These are phyloP conservation scores for Neurospora tetrasperma DNA, from an alignment of 495 filamentous ascomycete species.

Conservation along the genomic window DNA sequence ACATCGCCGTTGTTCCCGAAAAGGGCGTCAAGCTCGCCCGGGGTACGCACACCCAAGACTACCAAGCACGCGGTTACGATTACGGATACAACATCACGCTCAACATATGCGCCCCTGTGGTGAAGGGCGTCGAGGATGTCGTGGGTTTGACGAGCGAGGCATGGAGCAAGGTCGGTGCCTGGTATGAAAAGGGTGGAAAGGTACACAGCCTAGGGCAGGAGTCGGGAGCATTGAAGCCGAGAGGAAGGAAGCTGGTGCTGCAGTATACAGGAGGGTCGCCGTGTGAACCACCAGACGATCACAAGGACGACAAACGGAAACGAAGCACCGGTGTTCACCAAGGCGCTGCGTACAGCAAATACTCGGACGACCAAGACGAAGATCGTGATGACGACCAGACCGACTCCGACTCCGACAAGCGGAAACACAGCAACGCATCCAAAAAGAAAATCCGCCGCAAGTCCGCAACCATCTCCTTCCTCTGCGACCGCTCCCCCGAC, in stretches of 20 bases:
- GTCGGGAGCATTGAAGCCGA: constrained; percentile 59
- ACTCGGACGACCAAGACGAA: constrained; percentile 31
- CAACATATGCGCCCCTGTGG: constrained; percentile 83
- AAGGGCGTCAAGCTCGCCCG: constrained; percentile 26
- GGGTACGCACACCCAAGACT: constrained; percentile 47
- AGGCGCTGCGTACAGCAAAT: constrained; percentile 24
- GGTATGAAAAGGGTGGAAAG: constrained; percentile 62
- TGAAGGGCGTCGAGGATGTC: constrained; percentile 64
- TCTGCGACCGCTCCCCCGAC: constrained; percentile 72
- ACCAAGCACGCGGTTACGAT: constrained; percentile 74
- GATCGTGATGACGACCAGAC: constrained; percentile 2
- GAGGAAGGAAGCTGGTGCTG: constrained; percentile 82
- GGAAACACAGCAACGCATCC: constrained; percentile 8
- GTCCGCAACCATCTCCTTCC: constrained; percentile 82
- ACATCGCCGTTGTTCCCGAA: constrained; percentile 47
- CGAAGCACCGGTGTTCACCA: constrained; percentile 21
- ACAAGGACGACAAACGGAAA: constrained; percentile 13
- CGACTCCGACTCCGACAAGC: background rate
- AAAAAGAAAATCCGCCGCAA: constrained; percentile 51
- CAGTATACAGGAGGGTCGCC: constrained; percentile 88
- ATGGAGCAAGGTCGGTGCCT: constrained; percentile 86
- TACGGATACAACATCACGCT: constrained; percentile 86
- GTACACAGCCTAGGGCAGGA: constrained; percentile 72
- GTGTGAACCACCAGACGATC: constrained; percentile 43
- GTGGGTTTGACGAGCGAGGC: constrained; percentile 51